Evolutionary conservation across 768 basidiomycete genomes (phyloP).

Genomic region (Pleurotus djamor): DNA sequence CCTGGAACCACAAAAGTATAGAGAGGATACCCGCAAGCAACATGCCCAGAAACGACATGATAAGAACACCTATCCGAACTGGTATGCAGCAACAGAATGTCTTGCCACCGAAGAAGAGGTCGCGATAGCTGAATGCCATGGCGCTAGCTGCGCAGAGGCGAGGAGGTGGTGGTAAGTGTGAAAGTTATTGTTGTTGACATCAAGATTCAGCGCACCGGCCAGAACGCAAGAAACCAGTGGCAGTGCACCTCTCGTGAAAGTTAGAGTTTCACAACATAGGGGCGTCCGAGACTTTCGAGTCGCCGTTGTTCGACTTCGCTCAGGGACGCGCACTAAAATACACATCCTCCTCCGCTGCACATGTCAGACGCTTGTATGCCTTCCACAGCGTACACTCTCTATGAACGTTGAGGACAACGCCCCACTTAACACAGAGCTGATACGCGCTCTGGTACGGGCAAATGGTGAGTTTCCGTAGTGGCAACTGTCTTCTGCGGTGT

Average conservation of each 20-base stretch:
- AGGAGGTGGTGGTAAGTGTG: neutral
- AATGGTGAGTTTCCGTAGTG: neutral
- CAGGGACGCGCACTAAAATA: too few relatives aligned
- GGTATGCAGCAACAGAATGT: constrained; percentile 65
- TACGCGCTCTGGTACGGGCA: neutral
- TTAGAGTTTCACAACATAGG: too few relatives aligned
- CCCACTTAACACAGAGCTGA: neutral
- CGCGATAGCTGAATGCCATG: constrained; percentile 43
- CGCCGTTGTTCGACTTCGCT: too few relatives aligned
- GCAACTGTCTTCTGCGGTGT: too few relatives aligned
- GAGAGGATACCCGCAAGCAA: constrained; percentile 53
- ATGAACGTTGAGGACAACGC: neutral
- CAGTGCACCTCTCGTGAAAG: too few relatives aligned
- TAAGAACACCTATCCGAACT: constrained; percentile 57
- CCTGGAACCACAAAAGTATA: constrained; percentile 59
- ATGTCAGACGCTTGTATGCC: too few relatives aligned
- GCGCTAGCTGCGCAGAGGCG: neutral
- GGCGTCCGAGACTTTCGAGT: too few relatives aligned
- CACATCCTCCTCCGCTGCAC: too few relatives aligned
- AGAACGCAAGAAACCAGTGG: too few relatives aligned
- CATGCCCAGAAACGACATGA: constrained; percentile 52
- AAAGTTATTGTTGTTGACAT: neutral
- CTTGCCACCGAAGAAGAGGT: constrained; percentile 45
- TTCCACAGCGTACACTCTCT: neutral
- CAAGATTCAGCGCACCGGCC: neutral